Base-by-base conservation (phyloP, 164 flowering plant genomes). In the Chloranthus sessilifolius region DNA sequence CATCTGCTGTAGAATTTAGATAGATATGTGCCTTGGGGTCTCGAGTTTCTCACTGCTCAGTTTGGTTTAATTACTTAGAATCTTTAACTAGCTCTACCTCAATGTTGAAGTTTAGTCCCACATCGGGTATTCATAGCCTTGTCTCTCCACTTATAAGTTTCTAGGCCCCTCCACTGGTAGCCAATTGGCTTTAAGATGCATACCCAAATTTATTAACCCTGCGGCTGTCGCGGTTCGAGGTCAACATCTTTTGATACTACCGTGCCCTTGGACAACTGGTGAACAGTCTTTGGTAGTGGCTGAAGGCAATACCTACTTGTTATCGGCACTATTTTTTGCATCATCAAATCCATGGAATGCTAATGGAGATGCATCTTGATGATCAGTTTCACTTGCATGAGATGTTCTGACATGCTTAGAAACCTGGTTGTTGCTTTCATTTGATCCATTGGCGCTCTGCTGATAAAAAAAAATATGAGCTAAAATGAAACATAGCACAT, bases 361-460 rank as follows among this genome's bases (percentile, higher is more conserved):
- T n/a, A n/a, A n/a, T n/a, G n/a, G n/a, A n/a, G n/a, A n/a, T n/a
- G n/a, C n/a, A n/a, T n/a, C n/a, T n/a, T n/a, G n/a, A n/a, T n/a
- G n/a, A n/a, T n/a, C n/a, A 22, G 58, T 33, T 49, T 42, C 47
- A 39, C 50, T 39, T 17, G 43, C 40, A 36, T 7, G 6, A 1
- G 37, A 28, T 2, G 31, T 48, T 60, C 56, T 68, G 27, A 43
- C 42, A 47, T 43, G 47, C 12, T 33, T 61, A 59, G 39, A 23
- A 52, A 50, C 63, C 26, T 35, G 53, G 22, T 9, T 39, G 40
- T 28, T 48, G 39, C 47, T 60, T 51, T 30, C 53, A 17, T 53
- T 46, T 11, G 43, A 37, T 39, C 34, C 43, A 21, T 55, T 62
- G 31, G 31, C 25, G 35, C n/a, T n/a, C 34, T 66, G 62, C 39